Base-by-base conservation (phyloP, 2,329 filamentous ascomycete genomes). In the Sarocladium brachiariae region DNA sequence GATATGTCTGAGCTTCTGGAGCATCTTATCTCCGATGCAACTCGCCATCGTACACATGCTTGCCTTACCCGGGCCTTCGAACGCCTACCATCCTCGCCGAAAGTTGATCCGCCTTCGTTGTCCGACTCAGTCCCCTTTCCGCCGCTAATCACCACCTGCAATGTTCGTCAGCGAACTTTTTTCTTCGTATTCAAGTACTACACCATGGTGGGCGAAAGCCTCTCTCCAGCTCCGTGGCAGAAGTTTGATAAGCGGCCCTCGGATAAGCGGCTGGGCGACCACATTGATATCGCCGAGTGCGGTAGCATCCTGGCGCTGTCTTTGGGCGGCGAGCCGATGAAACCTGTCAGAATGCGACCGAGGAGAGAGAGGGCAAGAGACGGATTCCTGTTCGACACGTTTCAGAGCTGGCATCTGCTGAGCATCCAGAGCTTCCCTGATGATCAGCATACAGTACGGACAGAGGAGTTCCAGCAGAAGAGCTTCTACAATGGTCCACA, bases 111-210 rank as follows among this genome's bases (percentile, higher is more conserved):
- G 3, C 41, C 33, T 67, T 47, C 43, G 24, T 56, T 34, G 45
- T 50, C 38, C 49, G 62, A 68, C 14, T 54, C 63, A 2, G 67
- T 74, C 24, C 66, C 73, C 25, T 47, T 47, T 19, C 46, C 46
- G 3, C 30, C 30, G 16, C 31, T 49, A 3, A 37, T 13, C 3
- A 49, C 46, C 19, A 18, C n/a, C 21, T 19, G 30, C 33, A 58
- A 65, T 4, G 65, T 75, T 7, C 74, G 73, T 11, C 79, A 79
- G 56, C 69, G 75, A 6, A 77, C 74, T 7, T 82, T 83, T 60
- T 75, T 82, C 55, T 83, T 84, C 59, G 77, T 73, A 37, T 83
- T 84, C 60, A 82, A 84, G 56, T 84, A 83, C 59, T 83, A 81
- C 58, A 84, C 80, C 4, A 70, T 83, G 6, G 73, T 84, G 11